Conservation (phyloP, 2,329 filamentous ascomycete species). For the Beauveria bassiana region DNA sequence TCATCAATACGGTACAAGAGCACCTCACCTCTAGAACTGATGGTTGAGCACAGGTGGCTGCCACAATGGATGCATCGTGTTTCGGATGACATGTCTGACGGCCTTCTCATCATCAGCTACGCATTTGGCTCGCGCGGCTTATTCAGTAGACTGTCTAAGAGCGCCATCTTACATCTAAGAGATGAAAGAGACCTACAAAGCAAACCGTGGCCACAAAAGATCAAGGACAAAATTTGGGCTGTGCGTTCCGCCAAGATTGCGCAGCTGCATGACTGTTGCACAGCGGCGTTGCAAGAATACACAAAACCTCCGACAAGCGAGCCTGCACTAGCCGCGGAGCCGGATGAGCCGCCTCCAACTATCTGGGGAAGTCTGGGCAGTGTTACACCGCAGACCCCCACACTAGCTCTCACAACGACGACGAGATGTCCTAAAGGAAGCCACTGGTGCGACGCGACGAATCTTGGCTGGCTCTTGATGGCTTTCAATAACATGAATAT, state of each 20-base stretch:
- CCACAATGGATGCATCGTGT: conserved; percentile 43
- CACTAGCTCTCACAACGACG: conserved; percentile 27
- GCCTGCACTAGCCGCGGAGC: conserved; percentile 14
- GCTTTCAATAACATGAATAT: conserved; percentile 40
- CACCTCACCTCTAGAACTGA: conserved; percentile 41
- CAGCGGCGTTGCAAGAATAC: conserved; percentile 37
- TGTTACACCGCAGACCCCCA: conserved; percentile 13
- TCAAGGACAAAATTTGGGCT: conserved; percentile 42
- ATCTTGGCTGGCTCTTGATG: conserved; percentile 48
- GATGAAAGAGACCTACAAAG: conserved; percentile 34
- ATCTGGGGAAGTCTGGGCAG: conserved; percentile 17
- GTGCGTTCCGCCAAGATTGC: conserved; percentile 41
- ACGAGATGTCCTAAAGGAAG: conserved; percentile 43
- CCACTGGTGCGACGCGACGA: conserved; percentile 43
- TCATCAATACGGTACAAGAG: conserved; percentile 42
- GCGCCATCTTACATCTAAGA: conserved; percentile 36
- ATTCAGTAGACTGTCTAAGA: conserved; percentile 43
- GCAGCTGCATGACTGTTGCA: conserved; percentile 41
- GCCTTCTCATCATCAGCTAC: conserved; percentile 44
- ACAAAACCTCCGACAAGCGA: conserved; percentile 23
- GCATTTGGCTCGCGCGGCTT: conserved; percentile 41
- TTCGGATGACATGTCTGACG: conserved; percentile 41
- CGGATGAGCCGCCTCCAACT: conserved; percentile 15
- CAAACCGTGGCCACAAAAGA: conserved; percentile 38
- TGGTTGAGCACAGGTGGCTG: conserved; percentile 45